Conservation (phyloP, 768 basidiomycete genomes). For the Phylloporus sp. region DNA sequence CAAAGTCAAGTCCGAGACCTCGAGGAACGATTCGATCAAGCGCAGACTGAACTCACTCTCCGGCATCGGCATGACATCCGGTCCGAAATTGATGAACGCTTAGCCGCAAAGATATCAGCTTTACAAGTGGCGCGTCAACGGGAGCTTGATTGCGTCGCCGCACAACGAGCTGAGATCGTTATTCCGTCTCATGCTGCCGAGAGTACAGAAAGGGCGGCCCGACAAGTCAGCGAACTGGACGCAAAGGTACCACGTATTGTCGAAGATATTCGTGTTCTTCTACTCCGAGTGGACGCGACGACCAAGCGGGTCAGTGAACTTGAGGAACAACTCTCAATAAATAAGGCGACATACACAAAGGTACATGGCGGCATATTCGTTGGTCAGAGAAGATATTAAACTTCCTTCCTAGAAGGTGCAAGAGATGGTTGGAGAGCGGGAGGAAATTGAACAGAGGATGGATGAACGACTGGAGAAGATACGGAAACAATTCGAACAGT, state of each 20-base stretch:
- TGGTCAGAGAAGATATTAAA: neutral
- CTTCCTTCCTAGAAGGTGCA: constrained; percentile 15
- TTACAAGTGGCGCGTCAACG: constrained; percentile 20
- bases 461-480: constrained; percentile 16
- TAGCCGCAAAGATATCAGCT: constrained; percentile 15
- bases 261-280: constrained; percentile 23
- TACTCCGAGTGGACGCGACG: constrained; percentile 21
- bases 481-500: constrained; percentile 14
- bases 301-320: constrained; percentile 17
- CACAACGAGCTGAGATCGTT: constrained; percentile 16
- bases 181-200: constrained; percentile 15
- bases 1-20: constrained; percentile 18
- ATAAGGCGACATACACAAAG: constrained; percentile 15
- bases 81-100: constrained; percentile 16
- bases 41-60: constrained; percentile 28
- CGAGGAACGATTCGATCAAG: constrained; percentile 29
- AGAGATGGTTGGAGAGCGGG: constrained; percentile 12
- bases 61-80: constrained; percentile 15
- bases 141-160: constrained; percentile 17
- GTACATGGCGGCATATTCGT: constrained; percentile 5
- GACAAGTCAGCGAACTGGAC: constrained; percentile 18
- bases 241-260: constrained; percentile 21
- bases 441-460: constrained; percentile 10
- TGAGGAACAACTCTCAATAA: constrained; percentile 19
- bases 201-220: constrained; percentile 17